These are phyloP conservation scores for Hypoxylon sp. DNA, from an alignment of 2,329 filamentous ascomycete species.

Conservation along the genomic window DNA sequence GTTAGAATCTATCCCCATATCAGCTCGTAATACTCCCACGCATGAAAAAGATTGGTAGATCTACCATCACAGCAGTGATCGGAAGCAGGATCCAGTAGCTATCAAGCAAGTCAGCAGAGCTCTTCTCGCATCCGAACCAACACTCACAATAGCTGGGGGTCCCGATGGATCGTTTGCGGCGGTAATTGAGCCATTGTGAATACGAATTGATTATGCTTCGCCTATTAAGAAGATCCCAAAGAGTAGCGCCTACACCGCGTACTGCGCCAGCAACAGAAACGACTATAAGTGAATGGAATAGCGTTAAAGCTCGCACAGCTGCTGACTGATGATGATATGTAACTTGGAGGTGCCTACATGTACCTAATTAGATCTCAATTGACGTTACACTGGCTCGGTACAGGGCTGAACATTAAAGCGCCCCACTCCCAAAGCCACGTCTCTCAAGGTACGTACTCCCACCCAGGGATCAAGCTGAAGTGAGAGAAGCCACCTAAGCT, in stretches of 20 bases:
- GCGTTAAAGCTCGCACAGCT: slow-evolving; percentile 14
- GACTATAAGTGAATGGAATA: background rate
- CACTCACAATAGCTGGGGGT: slow-evolving; percentile 95
- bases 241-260: background rate
- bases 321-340: slow-evolving; percentile 19
- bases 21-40: slow-evolving; percentile 15
- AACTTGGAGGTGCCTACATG: too few relatives aligned
- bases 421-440: slow-evolving; percentile 29
- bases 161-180: slow-evolving; percentile 96
- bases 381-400: slow-evolving; percentile 33
- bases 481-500: slow-evolving; percentile 34
- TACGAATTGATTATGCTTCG: background rate
- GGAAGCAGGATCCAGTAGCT: slow-evolving; percentile 99
- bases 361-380: too few relatives aligned
- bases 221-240: background rate
- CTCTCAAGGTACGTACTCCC: slow-evolving; percentile 7
- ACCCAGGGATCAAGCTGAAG: background rate
- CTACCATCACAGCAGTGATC: slow-evolving; percentile 95
- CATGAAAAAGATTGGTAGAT: background rate
- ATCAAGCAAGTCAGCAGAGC: slow-evolving; percentile 38
- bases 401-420: slow-evolving; percentile 40
- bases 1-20: slow-evolving; percentile 76
- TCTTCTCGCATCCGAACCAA: slow-evolving; percentile 17
- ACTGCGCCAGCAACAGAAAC: background rate
- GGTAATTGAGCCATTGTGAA: slow-evolving; percentile 81